These are phyloP conservation scores for Bauhinia variegata DNA, from an alignment of 306 rosid species.

Conservation along the genomic window DNA sequence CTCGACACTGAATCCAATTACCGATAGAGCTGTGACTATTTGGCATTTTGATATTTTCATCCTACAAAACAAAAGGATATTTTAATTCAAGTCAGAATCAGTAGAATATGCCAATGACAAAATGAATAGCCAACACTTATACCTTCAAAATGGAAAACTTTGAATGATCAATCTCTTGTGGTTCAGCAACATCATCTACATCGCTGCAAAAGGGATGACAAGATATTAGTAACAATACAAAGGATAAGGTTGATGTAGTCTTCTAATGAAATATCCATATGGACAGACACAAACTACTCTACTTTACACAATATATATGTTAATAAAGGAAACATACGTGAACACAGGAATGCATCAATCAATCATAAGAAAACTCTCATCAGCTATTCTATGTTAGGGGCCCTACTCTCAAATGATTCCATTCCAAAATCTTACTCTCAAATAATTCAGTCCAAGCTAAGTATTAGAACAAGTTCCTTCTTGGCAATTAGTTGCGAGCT, in stretches of 20 bases:
- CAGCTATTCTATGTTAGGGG: neutral
- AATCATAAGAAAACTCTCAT: conserved; percentile 1
- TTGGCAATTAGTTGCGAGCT: too few species aligned
- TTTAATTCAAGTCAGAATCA: conserved; percentile 35
- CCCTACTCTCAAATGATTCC: neutral
- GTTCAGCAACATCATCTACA: conserved; percentile 53
- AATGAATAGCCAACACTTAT: conserved; percentile 35
- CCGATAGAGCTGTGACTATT: conserved; percentile 52
- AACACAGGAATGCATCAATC: conserved; percentile 11
- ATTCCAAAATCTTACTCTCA: neutral
- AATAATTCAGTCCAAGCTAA: too few species aligned
- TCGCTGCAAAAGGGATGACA: conserved; percentile 56
- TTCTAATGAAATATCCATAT: neutral
- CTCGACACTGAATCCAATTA: conserved; percentile 92
- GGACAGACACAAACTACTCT: neutral
- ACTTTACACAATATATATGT: too few species aligned
- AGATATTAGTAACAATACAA: conserved; percentile 23
- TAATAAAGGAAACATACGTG: neutral
- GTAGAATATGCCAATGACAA: conserved; percentile 29
- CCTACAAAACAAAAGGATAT: conserved; percentile 53
- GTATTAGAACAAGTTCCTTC: too few species aligned
- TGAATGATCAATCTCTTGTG: conserved; percentile 50
- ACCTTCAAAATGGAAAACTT: conserved; percentile 55
- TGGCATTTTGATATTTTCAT: conserved; percentile 44
- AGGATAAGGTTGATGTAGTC: conserved; percentile 24